These are phyloP conservation scores for Coniochaeta sp. DNA, from an alignment of 2,329 filamentous ascomycete genomes.

Conservation along the genomic window DNA sequence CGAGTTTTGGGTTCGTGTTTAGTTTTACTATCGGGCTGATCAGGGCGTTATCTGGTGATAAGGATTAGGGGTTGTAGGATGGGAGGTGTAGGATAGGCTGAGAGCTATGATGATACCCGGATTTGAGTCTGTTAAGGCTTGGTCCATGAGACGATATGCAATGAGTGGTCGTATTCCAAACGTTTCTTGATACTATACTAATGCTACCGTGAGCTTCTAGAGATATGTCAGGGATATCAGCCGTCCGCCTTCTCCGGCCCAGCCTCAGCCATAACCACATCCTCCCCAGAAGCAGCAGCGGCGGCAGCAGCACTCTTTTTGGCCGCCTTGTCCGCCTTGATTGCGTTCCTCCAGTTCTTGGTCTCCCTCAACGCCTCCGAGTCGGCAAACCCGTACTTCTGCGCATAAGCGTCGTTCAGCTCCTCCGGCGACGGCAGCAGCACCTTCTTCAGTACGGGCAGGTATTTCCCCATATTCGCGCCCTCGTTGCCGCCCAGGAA, in stretches of 20 bases:
- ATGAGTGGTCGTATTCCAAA: not conserved
- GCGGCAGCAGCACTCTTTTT: constrained; percentile 9
- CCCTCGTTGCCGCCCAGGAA: constrained; percentile 51
- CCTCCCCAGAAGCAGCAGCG: not conserved
- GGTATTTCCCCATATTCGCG: constrained; percentile 44
- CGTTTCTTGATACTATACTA: not conserved
- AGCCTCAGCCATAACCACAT: not conserved
- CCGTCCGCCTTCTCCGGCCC: not conserved
- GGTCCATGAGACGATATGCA: not conserved
- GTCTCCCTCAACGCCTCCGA: constrained; percentile 39
- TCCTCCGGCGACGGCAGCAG: constrained; percentile 42
- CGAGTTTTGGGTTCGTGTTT: constrained; percentile 75
- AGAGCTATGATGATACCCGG: not conserved
- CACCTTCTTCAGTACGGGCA: constrained; percentile 44
- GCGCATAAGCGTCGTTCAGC: constrained; percentile 55
- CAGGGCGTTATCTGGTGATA: constrained; percentile 33
- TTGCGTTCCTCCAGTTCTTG: constrained; percentile 24
- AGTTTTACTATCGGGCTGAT: constrained; percentile 72
- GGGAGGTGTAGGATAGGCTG: not conserved
- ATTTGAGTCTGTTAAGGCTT: not conserved
- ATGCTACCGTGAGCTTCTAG: not conserved
- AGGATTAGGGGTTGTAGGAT: too few relatives aligned
- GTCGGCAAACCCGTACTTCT: constrained; percentile 48
- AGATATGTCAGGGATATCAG: not conserved
- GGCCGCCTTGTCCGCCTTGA: constrained; percentile 17